Evolutionary conservation across 495 filamentous ascomycete species (phyloP).

Genomic region (Melanomma pulvis-pyrius): DNA sequence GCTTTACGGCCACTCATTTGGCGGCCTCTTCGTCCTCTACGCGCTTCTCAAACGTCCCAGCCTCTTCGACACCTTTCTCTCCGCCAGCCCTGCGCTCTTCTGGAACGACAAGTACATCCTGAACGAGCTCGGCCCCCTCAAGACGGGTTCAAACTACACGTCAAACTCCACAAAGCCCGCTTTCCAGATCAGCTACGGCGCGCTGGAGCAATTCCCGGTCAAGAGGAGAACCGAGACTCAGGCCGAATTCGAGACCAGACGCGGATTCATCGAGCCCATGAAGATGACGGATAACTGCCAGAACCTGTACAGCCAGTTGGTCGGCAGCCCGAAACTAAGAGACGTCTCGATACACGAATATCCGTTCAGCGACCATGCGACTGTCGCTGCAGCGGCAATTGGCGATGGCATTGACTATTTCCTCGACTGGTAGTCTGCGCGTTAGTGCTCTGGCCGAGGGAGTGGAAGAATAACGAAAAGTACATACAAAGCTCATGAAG

Average conservation of each 20-base stretch:
- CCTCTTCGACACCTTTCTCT: slow-evolving; percentile 30
- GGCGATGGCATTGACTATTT: slow-evolving; percentile 35
- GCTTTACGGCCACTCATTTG: slow-evolving; percentile 30
- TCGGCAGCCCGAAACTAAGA: slow-evolving; percentile 3
- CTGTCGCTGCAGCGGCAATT: slow-evolving; percentile 20
- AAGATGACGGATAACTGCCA: slow-evolving; percentile 9
- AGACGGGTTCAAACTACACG: neutral
- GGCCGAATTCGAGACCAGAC: slow-evolving; percentile 11
- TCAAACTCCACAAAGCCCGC: slow-evolving; percentile 14
- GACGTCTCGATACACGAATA: slow-evolving; percentile 24
- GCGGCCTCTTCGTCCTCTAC: slow-evolving; percentile 28
- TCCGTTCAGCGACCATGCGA: slow-evolving; percentile 31
- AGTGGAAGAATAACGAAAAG: too few species aligned
- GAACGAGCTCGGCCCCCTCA: slow-evolving; percentile 6
- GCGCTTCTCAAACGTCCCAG: slow-evolving; percentile 13
- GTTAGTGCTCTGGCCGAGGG: too few species aligned
- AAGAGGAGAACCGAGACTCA: slow-evolving; percentile 23
- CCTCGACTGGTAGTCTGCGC: slow-evolving; percentile 13
- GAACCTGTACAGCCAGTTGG: slow-evolving; percentile 13
- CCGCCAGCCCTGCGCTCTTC: slow-evolving; percentile 14
- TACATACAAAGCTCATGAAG: too few species aligned
- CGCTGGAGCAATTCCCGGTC: slow-evolving; percentile 15
- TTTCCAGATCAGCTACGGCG: slow-evolving; percentile 27
- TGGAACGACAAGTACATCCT: slow-evolving; percentile 32
- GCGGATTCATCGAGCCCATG: slow-evolving; percentile 8